A percentile compares a stretch with the other conserved stretches of the same genome.
Evolutionary conservation across 2,329 filamentous ascomycete genomes (phyloP).

Genomic region (Venturia effusa): DNA sequence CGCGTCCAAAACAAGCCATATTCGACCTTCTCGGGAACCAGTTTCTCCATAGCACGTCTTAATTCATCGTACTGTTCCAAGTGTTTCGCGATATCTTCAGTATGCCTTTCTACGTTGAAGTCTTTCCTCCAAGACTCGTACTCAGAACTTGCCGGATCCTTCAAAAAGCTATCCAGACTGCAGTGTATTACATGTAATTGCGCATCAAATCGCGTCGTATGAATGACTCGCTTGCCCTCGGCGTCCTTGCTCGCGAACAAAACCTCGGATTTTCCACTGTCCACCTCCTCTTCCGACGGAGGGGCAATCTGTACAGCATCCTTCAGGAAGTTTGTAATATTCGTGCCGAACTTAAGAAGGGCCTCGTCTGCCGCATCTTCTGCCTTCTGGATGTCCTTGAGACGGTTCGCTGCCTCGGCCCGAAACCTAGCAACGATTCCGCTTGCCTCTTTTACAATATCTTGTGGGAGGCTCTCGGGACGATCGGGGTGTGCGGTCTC

Average conservation of each 20-base stretch:
- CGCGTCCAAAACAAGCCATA: conserved; percentile 87
- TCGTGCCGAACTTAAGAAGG: conserved; percentile 79
- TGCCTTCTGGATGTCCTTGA: conserved; percentile 82
- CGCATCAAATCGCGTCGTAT: conserved; percentile 87
- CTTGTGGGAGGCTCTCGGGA: conserved; percentile 35
- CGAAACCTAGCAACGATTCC: conserved; percentile 67
- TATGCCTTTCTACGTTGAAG: conserved; percentile 78
- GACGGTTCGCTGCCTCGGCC: conserved; percentile 64
- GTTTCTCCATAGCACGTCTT: conserved; percentile 79
- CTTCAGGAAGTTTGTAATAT: conserved; percentile 77
- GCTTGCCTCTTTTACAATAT: conserved; percentile 45
- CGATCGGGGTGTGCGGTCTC: conserved; percentile 22
- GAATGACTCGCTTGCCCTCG: conserved; percentile 82
- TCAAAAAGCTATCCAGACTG: conserved; percentile 64
- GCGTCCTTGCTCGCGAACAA: conserved; percentile 92
- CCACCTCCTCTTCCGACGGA: conserved; percentile 42
- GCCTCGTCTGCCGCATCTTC: conserved; percentile 97
- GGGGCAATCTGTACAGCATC: conserved; percentile 86
- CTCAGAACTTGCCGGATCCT: conserved; percentile 66
- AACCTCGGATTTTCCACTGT: conserved; percentile 39
- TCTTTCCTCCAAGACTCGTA: conserved; percentile 61
- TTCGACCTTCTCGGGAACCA: conserved; percentile 86
- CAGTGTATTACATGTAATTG: conserved; percentile 94
- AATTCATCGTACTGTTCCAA: conserved; percentile 80
- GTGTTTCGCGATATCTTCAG: conserved; percentile 69